A percentile compares a stretch with the other conserved stretches of the same genome.
Conservation (phyloP, 2,329 filamentous ascomycete genomes). For the Thielaviopsis populi region DNA sequence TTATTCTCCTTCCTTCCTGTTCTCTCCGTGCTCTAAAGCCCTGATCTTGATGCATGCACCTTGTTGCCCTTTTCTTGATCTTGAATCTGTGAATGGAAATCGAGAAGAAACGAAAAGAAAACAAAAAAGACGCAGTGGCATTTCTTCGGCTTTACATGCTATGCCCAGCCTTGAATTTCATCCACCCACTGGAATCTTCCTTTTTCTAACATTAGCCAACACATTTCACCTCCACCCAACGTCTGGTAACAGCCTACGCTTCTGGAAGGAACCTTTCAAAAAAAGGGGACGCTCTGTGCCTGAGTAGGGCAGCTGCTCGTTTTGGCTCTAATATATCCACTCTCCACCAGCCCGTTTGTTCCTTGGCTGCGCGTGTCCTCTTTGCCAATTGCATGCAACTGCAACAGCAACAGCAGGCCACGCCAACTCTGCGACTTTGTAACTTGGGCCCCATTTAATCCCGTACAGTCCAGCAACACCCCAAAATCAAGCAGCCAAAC, state of each 20-base stretch:
- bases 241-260: not conserved
- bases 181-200: not conserved
- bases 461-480: not conserved
- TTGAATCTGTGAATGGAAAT: not conserved
- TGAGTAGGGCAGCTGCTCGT: not conserved
- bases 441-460: not conserved
- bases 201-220: not conserved
- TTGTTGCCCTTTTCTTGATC: not conserved
- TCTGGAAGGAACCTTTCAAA: not conserved
- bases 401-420: not conserved
- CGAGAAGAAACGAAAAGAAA: too few relatives aligned
- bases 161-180: not conserved
- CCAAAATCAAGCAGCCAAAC: slow-evolving; percentile 2
- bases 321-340: not conserved
- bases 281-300: not conserved
- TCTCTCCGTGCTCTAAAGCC: not conserved
- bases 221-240: not conserved
- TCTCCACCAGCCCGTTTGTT: not conserved
- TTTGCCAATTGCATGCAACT: not conserved
- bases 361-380: not conserved
- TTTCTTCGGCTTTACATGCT: not conserved
- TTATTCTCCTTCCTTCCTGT: not conserved
- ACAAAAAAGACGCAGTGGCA: not conserved
- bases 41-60: not conserved
- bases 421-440: not conserved